phyloP scores from a whole-genome alignment of 1,284 basidiomycete species.

The Malassezia yamatoensis region DNA sequence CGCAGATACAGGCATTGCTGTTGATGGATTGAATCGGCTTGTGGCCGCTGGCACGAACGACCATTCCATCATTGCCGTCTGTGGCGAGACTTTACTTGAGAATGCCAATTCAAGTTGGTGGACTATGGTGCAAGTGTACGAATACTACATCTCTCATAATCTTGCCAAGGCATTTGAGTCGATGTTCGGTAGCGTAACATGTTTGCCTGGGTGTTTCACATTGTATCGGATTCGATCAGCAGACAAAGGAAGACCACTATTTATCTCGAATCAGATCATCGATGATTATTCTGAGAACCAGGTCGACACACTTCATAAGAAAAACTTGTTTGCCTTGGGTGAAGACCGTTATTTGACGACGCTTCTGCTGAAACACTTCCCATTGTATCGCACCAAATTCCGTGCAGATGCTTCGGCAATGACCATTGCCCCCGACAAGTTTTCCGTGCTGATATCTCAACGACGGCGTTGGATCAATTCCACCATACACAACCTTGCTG shows the following conservation, averaged over 20 bases:
- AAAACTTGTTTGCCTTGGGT: conserved; percentile 84
- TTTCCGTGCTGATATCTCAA: conserved; percentile 89
- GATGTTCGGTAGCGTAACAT: conserved; percentile 93
- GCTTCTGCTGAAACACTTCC: conserved; percentile 64
- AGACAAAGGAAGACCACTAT: conserved; percentile 47
- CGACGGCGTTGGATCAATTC: conserved; percentile 99
- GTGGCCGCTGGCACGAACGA: conserved; percentile 77
- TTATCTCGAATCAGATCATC: conserved; percentile 69
- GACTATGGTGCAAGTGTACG: conserved; percentile 86
- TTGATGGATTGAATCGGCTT: conserved; percentile 72
- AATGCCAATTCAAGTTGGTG: conserved; percentile 87
- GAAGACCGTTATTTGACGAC: conserved; percentile 98
- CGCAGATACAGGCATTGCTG: conserved; percentile 80
- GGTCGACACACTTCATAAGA: conserved; percentile 82
- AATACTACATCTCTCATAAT: conserved; percentile 54
- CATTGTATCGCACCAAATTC: conserved; percentile 70
- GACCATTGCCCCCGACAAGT: conserved; percentile 57
- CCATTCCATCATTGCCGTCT: conserved; percentile 84
- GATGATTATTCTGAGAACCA: conserved; percentile 90
- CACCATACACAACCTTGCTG: conserved; percentile 90
- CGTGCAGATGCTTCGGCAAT: conserved; percentile 77
- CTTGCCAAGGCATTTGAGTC: conserved; percentile 96
- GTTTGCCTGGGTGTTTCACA: conserved; percentile 63
- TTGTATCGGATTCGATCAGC: conserved; percentile 46
- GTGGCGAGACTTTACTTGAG: conserved; percentile 79